Conservation (phyloP, 257 asterid genomes). For the Cinchona pubescens region DNA sequence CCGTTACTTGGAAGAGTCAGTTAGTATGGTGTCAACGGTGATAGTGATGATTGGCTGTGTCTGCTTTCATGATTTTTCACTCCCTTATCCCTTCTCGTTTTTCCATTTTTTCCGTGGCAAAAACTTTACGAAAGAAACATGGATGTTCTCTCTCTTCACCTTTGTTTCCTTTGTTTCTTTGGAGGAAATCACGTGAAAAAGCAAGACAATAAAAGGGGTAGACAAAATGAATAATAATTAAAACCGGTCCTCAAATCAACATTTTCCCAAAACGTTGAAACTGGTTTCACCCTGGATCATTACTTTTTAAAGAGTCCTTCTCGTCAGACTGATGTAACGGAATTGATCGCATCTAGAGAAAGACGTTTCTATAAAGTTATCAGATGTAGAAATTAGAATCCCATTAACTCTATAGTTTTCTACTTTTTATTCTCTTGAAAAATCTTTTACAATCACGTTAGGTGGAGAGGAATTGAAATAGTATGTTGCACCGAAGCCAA, state of each 20-base stretch:
- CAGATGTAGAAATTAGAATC: background rate
- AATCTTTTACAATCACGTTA: background rate
- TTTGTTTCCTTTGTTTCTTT: conserved; percentile 3
- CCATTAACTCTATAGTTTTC: background rate
- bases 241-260: conserved; percentile 2
- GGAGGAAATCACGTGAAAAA: conserved; percentile 75
- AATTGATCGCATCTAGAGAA: conserved; percentile 1
- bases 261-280: conserved; percentile 19
- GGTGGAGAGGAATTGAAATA: background rate
- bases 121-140: background rate
- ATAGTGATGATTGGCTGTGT: conserved; percentile 32
- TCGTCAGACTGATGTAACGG: conserved; percentile 22
- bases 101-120: conserved; percentile 2
- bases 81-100: conserved; percentile 10
- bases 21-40: conserved; percentile 44
- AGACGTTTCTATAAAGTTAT: background rate
- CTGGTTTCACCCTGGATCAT: conserved; percentile 25
- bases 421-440: background rate
- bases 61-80: conserved; percentile 30
- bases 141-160: background rate
- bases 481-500: background rate
- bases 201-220: conserved; percentile 18
- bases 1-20: conserved; percentile 24
- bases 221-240: conserved; percentile 17
- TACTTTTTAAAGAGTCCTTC: background rate